Evolutionary conservation across 805 yeast species (phyloP).

Genomic region (Saturnispora sanitii): DNA sequence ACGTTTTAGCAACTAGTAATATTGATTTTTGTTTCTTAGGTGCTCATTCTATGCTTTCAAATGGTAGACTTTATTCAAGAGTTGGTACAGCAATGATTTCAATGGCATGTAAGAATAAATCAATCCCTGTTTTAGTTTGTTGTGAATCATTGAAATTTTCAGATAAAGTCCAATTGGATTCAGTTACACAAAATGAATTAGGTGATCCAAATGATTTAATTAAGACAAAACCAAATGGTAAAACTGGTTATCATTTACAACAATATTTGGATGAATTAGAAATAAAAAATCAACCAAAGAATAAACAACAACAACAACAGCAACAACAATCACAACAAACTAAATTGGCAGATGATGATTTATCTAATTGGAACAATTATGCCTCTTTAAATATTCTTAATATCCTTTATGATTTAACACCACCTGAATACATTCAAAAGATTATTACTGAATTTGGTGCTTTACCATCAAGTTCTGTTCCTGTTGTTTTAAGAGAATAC

Average conservation of each 20-base stretch:
- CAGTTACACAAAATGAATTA: slow-evolving; percentile 89
- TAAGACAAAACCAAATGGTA: slow-evolving; percentile 46
- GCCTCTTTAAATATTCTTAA: slow-evolving; percentile 64
- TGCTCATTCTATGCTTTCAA: slow-evolving; percentile 94
- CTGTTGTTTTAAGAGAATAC: slow-evolving; percentile 91
- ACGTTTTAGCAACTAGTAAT: slow-evolving; percentile 57
- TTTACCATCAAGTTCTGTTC: slow-evolving; percentile 96
- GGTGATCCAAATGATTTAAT: slow-evolving; percentile 69
- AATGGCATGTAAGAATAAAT: slow-evolving; percentile 77
- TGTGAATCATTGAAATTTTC: slow-evolving; percentile 93
- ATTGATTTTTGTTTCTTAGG: slow-evolving; percentile 90
- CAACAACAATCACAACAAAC: slow-evolving; percentile 14
- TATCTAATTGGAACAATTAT: slow-evolving; percentile 55
- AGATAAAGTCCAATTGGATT: slow-evolving; percentile 90
- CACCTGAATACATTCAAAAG: slow-evolving; percentile 87
- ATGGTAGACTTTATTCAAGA: slow-evolving; percentile 85
- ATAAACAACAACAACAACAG: slow-evolving; percentile 14
- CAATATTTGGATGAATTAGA: slow-evolving; percentile 44
- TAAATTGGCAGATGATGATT: slow-evolving; percentile 29
- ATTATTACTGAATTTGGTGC: slow-evolving; percentile 95
- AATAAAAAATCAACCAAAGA: slow-evolving; percentile 22
- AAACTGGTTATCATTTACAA: slow-evolving; percentile 54
- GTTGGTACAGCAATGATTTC: slow-evolving; percentile 94
- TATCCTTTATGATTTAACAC: slow-evolving; percentile 88
- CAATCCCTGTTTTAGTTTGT: slow-evolving; percentile 90